phyloP scores from a whole-genome alignment of 352 stramenopile genomes.

The Thalassiosira livingstoniorum region DNA sequence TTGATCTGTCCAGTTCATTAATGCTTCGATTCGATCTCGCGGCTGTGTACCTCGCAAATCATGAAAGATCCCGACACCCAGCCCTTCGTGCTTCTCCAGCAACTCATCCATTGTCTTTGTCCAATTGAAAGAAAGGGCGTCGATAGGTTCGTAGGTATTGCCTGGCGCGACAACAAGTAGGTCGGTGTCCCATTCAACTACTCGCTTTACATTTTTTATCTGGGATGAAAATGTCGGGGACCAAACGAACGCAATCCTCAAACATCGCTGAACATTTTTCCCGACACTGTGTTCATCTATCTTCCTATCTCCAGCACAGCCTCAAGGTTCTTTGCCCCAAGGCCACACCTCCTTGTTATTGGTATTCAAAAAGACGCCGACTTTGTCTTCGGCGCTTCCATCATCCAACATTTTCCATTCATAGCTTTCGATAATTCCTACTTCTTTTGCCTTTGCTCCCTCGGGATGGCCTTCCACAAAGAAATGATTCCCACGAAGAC shows the following conservation, averaged over 20 bases:
- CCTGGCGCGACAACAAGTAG: constrained; percentile 50
- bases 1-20: too few species aligned
- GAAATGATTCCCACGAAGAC: constrained; percentile 31
- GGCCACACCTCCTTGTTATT: constrained; percentile 32
- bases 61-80: too few species aligned
- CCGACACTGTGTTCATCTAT: too few species aligned
- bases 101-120: constrained; percentile 33
- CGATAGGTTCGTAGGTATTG: constrained; percentile 43
- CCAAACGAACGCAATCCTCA: constrained; percentile 54
- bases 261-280: constrained; percentile 32
- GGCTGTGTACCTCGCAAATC: too few species aligned
- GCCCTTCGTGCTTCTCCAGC: constrained; percentile 14
- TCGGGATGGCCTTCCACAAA: constrained; percentile 49
- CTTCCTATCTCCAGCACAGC: too few species aligned
- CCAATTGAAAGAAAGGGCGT: constrained; percentile 26
- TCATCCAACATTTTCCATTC: constrained; percentile 35
- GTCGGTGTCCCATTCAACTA: constrained; percentile 31
- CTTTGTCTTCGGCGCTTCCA: constrained; percentile 34
- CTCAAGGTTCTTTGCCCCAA: too few species aligned
- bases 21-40: too few species aligned
- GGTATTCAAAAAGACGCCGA: constrained; percentile 20
- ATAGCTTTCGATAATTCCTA: constrained; percentile 38
- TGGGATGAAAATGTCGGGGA: constrained; percentile 42
- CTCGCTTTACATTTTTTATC: constrained; percentile 22
- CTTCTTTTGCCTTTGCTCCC: constrained; percentile 15